Conservation (phyloP, 495 filamentous ascomycete species). For the Poronia punctata region DNA sequence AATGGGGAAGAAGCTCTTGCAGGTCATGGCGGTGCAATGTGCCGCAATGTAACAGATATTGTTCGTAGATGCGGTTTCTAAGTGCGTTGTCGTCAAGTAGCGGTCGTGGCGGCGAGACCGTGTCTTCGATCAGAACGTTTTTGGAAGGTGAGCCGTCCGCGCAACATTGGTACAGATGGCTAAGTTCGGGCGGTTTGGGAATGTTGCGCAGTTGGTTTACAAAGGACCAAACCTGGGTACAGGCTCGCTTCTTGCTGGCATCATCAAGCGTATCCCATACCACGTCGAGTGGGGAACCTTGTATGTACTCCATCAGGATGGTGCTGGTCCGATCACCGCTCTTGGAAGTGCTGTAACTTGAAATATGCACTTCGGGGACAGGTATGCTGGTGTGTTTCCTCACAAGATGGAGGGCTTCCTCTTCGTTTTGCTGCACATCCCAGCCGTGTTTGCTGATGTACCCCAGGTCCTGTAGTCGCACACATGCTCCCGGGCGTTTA, state of each 20-base stretch:
- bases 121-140: conserved; percentile 28
- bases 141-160: conserved; percentile 28
- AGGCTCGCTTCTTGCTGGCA: conserved; percentile 24
- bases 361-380: conserved; percentile 3
- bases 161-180: conserved; percentile 26
- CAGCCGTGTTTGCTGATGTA: not conserved
- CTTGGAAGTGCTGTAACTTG: not conserved
- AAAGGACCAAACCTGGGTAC: conserved; percentile 28
- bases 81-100: conserved; percentile 21
- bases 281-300: conserved; percentile 11
- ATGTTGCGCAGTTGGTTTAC: conserved; percentile 26
- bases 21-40: conserved; percentile 24
- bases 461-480: not conserved
- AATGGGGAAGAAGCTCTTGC: conserved; percentile 27
- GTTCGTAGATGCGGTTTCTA: conserved; percentile 30
- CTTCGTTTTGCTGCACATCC: not conserved
- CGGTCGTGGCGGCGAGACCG: conserved; percentile 22
- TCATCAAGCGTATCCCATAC: conserved; percentile 28
- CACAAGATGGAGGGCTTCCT: conserved; percentile 8
- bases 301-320: conserved; percentile 21
- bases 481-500: not conserved
- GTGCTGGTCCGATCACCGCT: conserved; percentile 5
- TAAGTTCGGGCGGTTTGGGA: conserved; percentile 17
- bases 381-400: conserved; percentile 9
- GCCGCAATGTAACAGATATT: conserved; percentile 29